phyloP scores from a whole-genome alignment of 2,329 filamentous ascomycete species.

The Trichoderma asperellum region DNA sequence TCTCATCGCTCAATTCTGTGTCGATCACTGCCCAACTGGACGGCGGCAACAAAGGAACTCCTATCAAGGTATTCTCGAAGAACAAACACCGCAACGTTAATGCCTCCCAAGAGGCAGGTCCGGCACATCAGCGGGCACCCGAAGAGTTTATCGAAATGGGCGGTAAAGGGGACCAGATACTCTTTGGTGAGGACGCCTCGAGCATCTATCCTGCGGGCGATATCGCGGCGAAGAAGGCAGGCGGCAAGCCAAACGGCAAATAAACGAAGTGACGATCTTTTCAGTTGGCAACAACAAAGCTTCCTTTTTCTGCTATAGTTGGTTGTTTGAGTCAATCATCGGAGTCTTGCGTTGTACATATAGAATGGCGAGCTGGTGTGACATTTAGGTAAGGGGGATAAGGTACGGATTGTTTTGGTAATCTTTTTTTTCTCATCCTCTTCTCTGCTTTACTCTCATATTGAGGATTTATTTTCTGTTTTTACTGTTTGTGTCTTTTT shows the following conservation, averaged over 20 bases:
- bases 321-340: slow-evolving; percentile 20
- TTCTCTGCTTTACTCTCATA: not conserved
- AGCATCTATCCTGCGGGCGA: slow-evolving; percentile 53
- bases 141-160: slow-evolving; percentile 84
- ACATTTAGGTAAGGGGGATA: slow-evolving; percentile 10
- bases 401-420: slow-evolving; percentile 15
- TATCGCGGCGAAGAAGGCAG: slow-evolving; percentile 38
- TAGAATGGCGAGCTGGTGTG: slow-evolving; percentile 24
- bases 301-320: slow-evolving; percentile 10
- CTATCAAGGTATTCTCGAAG: slow-evolving; percentile 76
- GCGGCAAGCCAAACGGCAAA: slow-evolving; percentile 35
- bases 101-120: slow-evolving; percentile 62
- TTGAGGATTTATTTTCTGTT: not conserved
- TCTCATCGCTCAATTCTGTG: slow-evolving; percentile 80
- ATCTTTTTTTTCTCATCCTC: not conserved
- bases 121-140: slow-evolving; percentile 68
- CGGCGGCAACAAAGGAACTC: slow-evolving; percentile 57
- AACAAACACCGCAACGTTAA: slow-evolving; percentile 55
- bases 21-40: slow-evolving; percentile 58
- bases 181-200: slow-evolving; percentile 68
- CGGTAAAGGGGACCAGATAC: slow-evolving; percentile 78
- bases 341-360: slow-evolving; percentile 27
- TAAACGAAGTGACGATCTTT: slow-evolving; percentile 22
- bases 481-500: not conserved
- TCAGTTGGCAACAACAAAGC: slow-evolving; percentile 1